A percentile compares a stretch with the other conserved stretches of the same genome.
Conservation (phyloP, 306 rosid genomes). For the Chamaecrista fasciculata region DNA sequence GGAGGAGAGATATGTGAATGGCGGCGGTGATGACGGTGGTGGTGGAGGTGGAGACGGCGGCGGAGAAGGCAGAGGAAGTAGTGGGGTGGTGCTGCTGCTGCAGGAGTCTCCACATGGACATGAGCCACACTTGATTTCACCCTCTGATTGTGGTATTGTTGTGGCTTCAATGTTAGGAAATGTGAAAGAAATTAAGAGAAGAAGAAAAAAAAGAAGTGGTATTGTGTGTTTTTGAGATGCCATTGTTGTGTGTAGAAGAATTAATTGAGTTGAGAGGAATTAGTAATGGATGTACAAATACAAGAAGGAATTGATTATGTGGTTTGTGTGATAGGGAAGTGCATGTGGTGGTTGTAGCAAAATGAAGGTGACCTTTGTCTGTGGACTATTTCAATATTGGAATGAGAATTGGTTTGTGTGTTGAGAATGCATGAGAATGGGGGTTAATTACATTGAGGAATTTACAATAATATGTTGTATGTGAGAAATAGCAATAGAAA, state of each 20-base stretch:
- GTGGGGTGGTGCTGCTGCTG: conserved; percentile 19
- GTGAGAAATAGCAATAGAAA: conserved; percentile 1
- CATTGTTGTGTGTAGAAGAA: conserved; percentile 33
- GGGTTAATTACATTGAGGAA: background rate
- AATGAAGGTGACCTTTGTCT: conserved; percentile 52
- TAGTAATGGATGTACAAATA: too few species aligned
- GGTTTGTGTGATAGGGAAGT: conserved; percentile 38
- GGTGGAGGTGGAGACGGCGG: conserved; percentile 34
- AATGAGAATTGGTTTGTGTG: conserved; percentile 13
- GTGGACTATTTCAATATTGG: conserved; percentile 27
- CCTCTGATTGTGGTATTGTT: conserved; percentile 38
- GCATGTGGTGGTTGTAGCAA: conserved; percentile 73
- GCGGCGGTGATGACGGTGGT: conserved; percentile 21
- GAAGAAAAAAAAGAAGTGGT: conserved; percentile 10
- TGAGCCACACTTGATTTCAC: conserved; percentile 71
- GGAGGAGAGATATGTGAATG: conserved; percentile 24
- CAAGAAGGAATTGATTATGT: background rate
- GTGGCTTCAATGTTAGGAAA: conserved; percentile 14
- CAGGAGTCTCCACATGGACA: conserved; percentile 76
- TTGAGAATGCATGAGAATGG: conserved; percentile 8
- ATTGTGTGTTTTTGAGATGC: conserved; percentile 8
- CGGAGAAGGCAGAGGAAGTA: conserved; percentile 32
- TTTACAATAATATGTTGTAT: conserved; percentile 3
- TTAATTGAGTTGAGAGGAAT: conserved; percentile 13
- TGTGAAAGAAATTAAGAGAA: conserved; percentile 36